Base-by-base conservation (phyloP, 345 rosid species). In the Citrus trifoliata region DNA sequence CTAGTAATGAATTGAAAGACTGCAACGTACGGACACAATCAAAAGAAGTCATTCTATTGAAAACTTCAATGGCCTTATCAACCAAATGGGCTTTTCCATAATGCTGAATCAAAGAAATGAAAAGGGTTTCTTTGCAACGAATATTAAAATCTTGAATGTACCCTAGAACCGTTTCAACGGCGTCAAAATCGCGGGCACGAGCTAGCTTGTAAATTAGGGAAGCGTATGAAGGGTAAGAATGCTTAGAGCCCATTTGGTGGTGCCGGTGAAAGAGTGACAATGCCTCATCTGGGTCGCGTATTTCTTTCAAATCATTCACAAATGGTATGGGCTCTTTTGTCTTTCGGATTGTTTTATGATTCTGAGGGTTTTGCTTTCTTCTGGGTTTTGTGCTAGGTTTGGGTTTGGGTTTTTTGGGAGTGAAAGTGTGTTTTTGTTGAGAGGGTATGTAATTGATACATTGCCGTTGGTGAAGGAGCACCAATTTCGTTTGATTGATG, bases 141-240 rank as follows among this genome's bases (percentile, higher is more conserved):
- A 93, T 80, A 76, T 88, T 89, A 28, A 81, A 83, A 19, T 84
- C 82, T 35, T 66, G 76, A 4, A 92, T 13, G 62, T 80, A 79
- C 32, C 85, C 79, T 59, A 93, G 89, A 80, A 93, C 80, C 19
- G 82, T 81, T 21, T 93, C 93, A 51, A 91, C 89, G 1, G 88
- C 91, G 32, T 86, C 86, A 76, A 92, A 93, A 76, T 85, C 71
- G 14, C 91, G 89, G 22, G 87, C 86, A 62, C 82, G 90, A 53
- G 97, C 95, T 6, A 93, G 93, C 83, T 88, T 92, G 88, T 92
- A 93, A 27, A 91, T 73, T 65, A 95, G 91, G 46, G 96, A 88
- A 67, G 98, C 86, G 72, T 90, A 89, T 7, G 99, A 93, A 79
- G 99, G 89, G 85, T 91, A 95, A 69, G 91, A 92, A 24, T 92